Evolutionary conservation across 1,139 yeast species (phyloP).

Genomic region (Kodamaea plutei): DNA sequence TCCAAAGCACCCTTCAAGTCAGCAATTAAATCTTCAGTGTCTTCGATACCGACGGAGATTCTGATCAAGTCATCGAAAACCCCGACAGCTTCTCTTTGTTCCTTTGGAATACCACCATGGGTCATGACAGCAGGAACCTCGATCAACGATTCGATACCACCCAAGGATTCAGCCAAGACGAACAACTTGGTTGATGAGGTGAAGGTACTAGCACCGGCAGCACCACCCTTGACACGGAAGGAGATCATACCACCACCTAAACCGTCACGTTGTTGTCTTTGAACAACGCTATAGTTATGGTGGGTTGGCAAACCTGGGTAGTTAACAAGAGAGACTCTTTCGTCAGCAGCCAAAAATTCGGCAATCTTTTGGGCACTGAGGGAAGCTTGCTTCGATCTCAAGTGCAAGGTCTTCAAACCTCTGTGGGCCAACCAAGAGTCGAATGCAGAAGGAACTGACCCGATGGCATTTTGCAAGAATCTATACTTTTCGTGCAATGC

Average conservation of each 20-base stretch:
- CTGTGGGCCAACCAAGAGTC: conserved; percentile 93
- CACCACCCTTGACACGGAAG: conserved; percentile 81
- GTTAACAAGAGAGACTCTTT: conserved; percentile 62
- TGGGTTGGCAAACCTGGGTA: conserved; percentile 79
- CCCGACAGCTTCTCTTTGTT: conserved; percentile 74
- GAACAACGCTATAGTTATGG: conserved; percentile 58
- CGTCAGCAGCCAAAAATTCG: conserved; percentile 50
- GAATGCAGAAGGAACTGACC: conserved; percentile 86
- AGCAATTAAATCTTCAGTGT: conserved; percentile 67
- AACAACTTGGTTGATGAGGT: conserved; percentile 72
- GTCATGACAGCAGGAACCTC: conserved; percentile 94
- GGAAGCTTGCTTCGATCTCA: conserved; percentile 72
- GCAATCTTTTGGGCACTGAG: conserved; percentile 68
- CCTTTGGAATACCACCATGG: conserved; percentile 86
- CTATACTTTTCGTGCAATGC: conserved; percentile 60
- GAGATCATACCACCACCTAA: conserved; percentile 93
- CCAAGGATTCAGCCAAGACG: conserved; percentile 85
- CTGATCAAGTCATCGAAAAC: conserved; percentile 80
- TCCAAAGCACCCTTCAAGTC: conserved; percentile 71
- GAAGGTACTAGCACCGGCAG: conserved; percentile 68
- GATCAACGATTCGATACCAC: conserved; percentile 82
- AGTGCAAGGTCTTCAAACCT: conserved; percentile 82
- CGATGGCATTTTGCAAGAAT: conserved; percentile 84
- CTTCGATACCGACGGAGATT: conserved; percentile 86
- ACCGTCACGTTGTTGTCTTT: conserved; percentile 76